Base-by-base conservation (phyloP, 495 filamentous ascomycete genomes). In the Penicillium bialowiezense region DNA sequence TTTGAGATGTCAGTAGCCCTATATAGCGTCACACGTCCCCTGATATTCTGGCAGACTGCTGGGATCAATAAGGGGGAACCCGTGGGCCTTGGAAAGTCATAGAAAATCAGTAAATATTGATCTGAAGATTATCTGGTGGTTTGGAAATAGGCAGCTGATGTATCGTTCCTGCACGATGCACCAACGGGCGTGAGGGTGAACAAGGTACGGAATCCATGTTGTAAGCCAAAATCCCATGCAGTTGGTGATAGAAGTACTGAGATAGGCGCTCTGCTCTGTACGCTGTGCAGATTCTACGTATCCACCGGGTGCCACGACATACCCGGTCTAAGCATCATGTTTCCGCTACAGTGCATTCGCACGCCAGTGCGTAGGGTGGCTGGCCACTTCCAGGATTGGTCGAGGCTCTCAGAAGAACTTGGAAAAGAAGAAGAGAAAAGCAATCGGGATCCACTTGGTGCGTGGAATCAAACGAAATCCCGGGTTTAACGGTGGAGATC, bases 161-260 rank as follows among this genome's bases (percentile, higher is more conserved):
- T 59, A 45, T 62, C 58, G 50, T 59, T 59, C 54, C 57, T 63
- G 58, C 48, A 40, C 41, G n/a, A 32, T 50, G 39, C 50, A 44
- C 41, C 48, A 15, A 31, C 36, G 8, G 18, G 18, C 20, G 23
- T 28, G 3, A 32, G 7, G 28, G 36, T 32, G 24, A 37, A 38
- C 44, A 47, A 47, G 44, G 45, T 48, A 47, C 34, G 19, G 36
- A 32, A 18, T 24, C 37, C 29, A 29, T 34, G n/a, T 38, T 44
- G 41, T 19, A 34, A 44, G 32, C 31, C 13, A 20, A 34, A 23
- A 34, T n/a, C 12, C 23, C 7, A 20, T 36, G 31, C 20, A 23
- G 43, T 17, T 14, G 8, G 31, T 7, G 7, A 23, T 24, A 21
- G 13, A 35, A 45, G 32, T 26, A 26, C 23, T 26, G 4, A 26